These are phyloP conservation scores for Talaromyces rugulosus DNA, from an alignment of 2,329 filamentous ascomycete genomes.

Conservation along the genomic window DNA sequence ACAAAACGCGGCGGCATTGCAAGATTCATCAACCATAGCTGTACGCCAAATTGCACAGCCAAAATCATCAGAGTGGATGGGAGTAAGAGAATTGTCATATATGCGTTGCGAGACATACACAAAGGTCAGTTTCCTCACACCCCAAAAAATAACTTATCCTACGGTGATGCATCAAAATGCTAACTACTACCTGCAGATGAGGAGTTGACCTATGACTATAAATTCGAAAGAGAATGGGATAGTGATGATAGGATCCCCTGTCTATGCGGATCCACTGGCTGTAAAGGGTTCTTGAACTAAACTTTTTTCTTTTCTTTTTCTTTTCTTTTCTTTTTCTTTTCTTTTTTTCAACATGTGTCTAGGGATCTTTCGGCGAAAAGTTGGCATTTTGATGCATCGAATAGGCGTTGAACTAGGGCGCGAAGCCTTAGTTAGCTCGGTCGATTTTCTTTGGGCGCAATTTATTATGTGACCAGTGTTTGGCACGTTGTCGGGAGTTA, in stretches of 20 bases:
- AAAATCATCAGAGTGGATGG: conserved; percentile 99
- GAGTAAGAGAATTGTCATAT: conserved; percentile 97
- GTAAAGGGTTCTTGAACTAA: conserved; percentile 98
- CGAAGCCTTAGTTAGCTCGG: not conserved
- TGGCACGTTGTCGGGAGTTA: not conserved
- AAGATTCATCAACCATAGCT: conserved; percentile 96
- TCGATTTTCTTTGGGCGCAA: not conserved
- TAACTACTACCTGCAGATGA: conserved; percentile 61
- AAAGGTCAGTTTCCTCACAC: conserved; percentile 66
- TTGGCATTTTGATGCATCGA: conserved; percentile 7
- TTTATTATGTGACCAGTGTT: not conserved
- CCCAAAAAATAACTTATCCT: not conserved
- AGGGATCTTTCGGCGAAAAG: not conserved
- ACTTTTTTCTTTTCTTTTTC: not conserved
- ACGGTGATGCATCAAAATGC: not conserved
- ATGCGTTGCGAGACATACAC: conserved; percentile 89
- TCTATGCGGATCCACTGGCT: conserved; percentile 90
- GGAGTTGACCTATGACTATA: conserved; percentile 99
- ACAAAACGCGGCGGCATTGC: conserved; percentile 98
- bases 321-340: not conserved
- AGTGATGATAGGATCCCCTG: conserved; percentile 94
- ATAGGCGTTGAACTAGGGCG: conserved; percentile 5
- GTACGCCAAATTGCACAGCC: conserved; percentile 95
- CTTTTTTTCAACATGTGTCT: not conserved
- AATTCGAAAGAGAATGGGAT: conserved; percentile 96